Conservation (phyloP, 1,139 yeast genomes). For the Meyerozyma guilliermondii region DNA sequence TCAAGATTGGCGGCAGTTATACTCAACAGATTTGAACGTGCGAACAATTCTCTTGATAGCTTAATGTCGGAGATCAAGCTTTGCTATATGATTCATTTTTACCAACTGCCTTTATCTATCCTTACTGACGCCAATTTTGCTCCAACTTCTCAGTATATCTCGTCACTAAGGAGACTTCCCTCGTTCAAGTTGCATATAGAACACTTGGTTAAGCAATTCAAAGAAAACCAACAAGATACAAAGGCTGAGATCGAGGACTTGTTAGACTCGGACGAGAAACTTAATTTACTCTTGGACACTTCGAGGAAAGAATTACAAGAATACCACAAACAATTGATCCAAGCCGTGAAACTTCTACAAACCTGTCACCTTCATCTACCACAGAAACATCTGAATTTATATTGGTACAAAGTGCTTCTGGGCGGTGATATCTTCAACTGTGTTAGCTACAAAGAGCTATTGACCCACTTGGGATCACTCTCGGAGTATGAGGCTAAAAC, state of each 20-base stretch:
- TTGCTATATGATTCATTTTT: conserved; percentile 66
- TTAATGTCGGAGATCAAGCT: conserved; percentile 51
- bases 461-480: not conserved
- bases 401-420: conserved; percentile 1
- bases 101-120: conserved; percentile 51
- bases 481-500: not conserved
- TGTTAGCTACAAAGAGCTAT: conserved; percentile 1
- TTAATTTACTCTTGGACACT: conserved; percentile 1
- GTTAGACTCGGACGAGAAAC: not conserved
- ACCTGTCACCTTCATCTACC: not conserved
- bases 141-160: conserved; percentile 19
- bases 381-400: not conserved
- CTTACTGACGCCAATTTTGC: conserved; percentile 6
- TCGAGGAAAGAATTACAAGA: conserved; percentile 3
- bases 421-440: not conserved
- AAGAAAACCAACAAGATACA: conserved; percentile 6
- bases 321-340: conserved; percentile 1
- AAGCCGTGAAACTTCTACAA: conserved; percentile 4
- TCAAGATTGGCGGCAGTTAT: conserved; percentile 31
- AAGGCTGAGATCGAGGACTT: not conserved
- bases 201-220: conserved; percentile 18
- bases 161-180: conserved; percentile 39
- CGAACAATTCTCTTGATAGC: conserved; percentile 49
- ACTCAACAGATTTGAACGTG: conserved; percentile 33
- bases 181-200: conserved; percentile 40